Evolutionary conservation across 2,329 filamentous ascomycete species (phyloP).

Genomic region (Calonectria pseudoturangicola): DNA sequence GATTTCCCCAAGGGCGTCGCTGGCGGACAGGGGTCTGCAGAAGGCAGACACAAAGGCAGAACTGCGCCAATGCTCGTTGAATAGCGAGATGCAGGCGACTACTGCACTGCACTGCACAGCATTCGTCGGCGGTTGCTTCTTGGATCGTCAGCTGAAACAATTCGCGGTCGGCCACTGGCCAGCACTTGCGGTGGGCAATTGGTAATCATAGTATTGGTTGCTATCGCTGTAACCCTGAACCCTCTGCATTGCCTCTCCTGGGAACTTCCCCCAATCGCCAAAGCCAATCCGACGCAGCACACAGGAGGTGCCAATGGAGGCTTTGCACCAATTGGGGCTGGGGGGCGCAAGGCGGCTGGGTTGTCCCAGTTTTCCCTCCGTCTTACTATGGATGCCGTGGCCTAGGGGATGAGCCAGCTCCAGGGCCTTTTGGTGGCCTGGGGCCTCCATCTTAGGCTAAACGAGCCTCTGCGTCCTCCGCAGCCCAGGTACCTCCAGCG

Average conservation of each 20-base stretch:
- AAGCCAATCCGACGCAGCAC: conserved; percentile 11
- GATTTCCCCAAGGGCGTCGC: conserved; percentile 32
- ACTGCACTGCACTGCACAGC: conserved; percentile 36
- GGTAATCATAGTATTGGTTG: conserved; percentile 48
- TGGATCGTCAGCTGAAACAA: conserved; percentile 34
- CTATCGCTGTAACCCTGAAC: conserved; percentile 39
- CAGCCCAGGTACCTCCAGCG: conserved; percentile 1
- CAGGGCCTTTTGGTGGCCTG: conserved; percentile 29
- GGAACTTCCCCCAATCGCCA: conserved; percentile 39
- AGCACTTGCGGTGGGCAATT: conserved; percentile 41
- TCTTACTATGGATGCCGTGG: conserved; percentile 22
- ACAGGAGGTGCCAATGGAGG: conserved; percentile 35
- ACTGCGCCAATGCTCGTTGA: conserved; percentile 21
- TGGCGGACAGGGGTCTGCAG: conserved; percentile 25
- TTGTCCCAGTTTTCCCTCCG: conserved; percentile 40
- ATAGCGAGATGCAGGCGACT: conserved; percentile 34
- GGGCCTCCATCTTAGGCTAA: conserved; percentile 23
- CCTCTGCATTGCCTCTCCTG: conserved; percentile 15
- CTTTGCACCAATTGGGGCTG: conserved; percentile 45
- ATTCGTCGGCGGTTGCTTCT: conserved; percentile 31
- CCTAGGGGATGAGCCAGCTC: conserved; percentile 5
- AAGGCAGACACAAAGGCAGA: conserved; percentile 41
- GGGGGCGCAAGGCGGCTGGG: conserved; percentile 38
- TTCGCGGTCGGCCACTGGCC: conserved; percentile 43
- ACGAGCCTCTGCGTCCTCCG: neutral